These are phyloP conservation scores for Bacterosira constricta DNA, from an alignment of 108 stramenopile genomes.

Conservation along the genomic window DNA sequence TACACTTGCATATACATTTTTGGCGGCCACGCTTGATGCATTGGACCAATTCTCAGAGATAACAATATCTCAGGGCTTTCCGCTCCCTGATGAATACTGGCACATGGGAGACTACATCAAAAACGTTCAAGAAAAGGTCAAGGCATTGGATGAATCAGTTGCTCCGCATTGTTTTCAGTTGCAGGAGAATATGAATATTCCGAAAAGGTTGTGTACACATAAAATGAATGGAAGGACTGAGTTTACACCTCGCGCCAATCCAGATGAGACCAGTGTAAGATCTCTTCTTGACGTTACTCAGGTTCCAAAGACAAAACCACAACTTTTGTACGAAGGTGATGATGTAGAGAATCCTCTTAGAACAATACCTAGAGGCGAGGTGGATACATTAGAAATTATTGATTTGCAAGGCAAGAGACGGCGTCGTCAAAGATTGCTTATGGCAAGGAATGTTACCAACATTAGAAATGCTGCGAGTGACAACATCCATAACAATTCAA, in stretches of 20 bases:
- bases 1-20: conserved; percentile 58
- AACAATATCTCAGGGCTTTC: conserved; percentile 77
- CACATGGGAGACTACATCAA: conserved; percentile 52
- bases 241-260: conserved; percentile 77
- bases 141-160: conserved; percentile 10
- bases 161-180: conserved; percentile 44
- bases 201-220: conserved; percentile 57
- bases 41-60: conserved; percentile 67
- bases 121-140: conserved; percentile 45
- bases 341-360: conserved; percentile 56
- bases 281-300: conserved; percentile 50
- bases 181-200: conserved; percentile 29
- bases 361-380: conserved; percentile 55
- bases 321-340: conserved; percentile 62
- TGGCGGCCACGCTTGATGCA: conserved; percentile 66
- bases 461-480: not conserved
- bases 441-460: conserved; percentile 1
- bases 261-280: conserved; percentile 55
- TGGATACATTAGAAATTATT: conserved; percentile 68
- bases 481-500: conserved; percentile 1
- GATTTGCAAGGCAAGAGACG: conserved; percentile 23
- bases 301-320: conserved; percentile 42
- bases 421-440: not conserved
- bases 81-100: conserved; percentile 79
- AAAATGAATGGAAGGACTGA: conserved; percentile 70